Percentiles rank a stretch among this genome's conserved stretches.
Conservation (phyloP, 139 green algal genomes). For the Picochlorum sp. region DNA sequence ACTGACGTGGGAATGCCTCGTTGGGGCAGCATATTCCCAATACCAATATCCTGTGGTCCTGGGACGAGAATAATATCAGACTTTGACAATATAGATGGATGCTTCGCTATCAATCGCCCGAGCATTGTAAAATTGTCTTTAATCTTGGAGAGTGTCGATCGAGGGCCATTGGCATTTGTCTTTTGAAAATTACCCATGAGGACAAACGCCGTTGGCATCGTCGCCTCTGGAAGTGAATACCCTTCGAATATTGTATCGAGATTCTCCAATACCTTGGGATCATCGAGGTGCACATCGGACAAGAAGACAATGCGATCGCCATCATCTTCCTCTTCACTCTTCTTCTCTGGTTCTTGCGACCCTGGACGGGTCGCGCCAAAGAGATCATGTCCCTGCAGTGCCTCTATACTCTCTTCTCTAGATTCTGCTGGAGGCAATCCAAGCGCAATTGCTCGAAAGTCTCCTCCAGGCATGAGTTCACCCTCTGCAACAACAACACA, state of each 20-base stretch:
- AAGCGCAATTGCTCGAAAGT: constrained; percentile 58
- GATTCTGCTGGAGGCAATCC: constrained; percentile 65
- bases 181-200: constrained; percentile 85
- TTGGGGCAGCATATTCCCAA: constrained; percentile 54
- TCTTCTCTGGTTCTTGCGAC: constrained; percentile 18
- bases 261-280: constrained; percentile 38
- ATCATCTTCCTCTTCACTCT: constrained; percentile 15
- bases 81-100: constrained; percentile 44
- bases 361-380: constrained; percentile 54
- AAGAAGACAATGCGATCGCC: constrained; percentile 66
- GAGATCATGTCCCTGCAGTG: constrained; percentile 66
- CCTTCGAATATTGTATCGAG: constrained; percentile 58
- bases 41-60: constrained; percentile 65
- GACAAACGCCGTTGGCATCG: constrained; percentile 63
- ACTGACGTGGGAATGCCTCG: constrained; percentile 54
- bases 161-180: constrained; percentile 12
- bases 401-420: constrained; percentile 38
- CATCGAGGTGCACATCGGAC: constrained; percentile 79
- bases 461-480: constrained; percentile 48
- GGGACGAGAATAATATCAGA: constrained; percentile 77
- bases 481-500: constrained; percentile 81
- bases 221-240: constrained; percentile 47
- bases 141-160: constrained; percentile 34
- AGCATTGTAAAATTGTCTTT: constrained; percentile 59
- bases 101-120: constrained; percentile 51